Evolutionary conservation across 305 asterid genomes (phyloP), one percentile per base, ranked within the genome.

Genomic region (Solanum hybrid): DNA sequence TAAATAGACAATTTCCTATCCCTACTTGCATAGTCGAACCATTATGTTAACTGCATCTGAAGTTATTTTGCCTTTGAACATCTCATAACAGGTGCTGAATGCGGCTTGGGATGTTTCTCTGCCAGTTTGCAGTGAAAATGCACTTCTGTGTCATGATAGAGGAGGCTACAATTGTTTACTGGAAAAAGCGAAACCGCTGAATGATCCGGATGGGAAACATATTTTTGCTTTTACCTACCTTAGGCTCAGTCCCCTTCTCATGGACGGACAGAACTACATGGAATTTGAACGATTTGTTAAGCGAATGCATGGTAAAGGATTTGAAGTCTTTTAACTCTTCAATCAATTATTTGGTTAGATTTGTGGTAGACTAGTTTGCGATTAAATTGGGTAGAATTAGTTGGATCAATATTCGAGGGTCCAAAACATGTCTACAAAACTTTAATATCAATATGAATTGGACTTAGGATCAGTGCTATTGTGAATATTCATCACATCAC

Each of bases 101-200:
- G 95, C 95, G 70, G 96, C 98, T 45, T 95, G 98, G 98, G 98
- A 95, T 90, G 94, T 91, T 39, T 91, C 91, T 88, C 89, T 96
- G 91, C 93, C 93, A n/a, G 96, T 95, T 68, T 96, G 98, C 83
- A 95, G 97, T 91, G 98, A 96, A 89, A 96, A 96, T 88, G 97
- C 98, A 32, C 95, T 96, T 34, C 95, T 97, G 36, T 95, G 97
- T 89, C 93, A 93, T 51, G 96, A 95, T 77, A 95, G 94, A 91
- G 96, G 94, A 87, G 95, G 98, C 65, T 96, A 94, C 89, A 91
- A 94, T 79, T 94, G 95, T 91, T 92, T 96, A 88, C 91, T 95
- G 51, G 97, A 95, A 90, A 96, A 91, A 77, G 96, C 96, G 37
- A 96, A 95, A 89, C 98, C 97, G 22, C 86, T 88, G 77, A 92